A percentile compares a stretch with the other conserved stretches of the same genome.
phyloP scores from a whole-genome alignment of 331 rosid species.

The Quercus tomentella region DNA sequence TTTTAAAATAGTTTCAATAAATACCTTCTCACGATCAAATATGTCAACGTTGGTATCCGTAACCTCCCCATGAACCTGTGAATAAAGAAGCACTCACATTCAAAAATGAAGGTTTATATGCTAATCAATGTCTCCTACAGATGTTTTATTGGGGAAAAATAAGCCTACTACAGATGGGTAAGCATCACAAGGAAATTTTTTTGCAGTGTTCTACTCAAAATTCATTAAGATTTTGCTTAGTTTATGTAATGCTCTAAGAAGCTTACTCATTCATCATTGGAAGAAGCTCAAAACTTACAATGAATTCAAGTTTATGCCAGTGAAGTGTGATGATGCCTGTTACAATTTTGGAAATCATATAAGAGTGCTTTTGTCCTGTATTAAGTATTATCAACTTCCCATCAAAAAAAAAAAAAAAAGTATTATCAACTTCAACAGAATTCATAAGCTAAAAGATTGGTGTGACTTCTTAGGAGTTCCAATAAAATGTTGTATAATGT shows the following conservation, averaged over 20 bases:
- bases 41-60: constrained; percentile 70
- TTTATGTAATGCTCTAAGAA: background rate
- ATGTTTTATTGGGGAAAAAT: too few relatives aligned
- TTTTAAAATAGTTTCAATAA: constrained; percentile 69
- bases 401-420: too few relatives aligned
- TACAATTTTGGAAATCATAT: background rate
- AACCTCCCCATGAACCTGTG: constrained; percentile 93
- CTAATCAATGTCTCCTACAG: background rate
- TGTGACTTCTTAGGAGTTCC: background rate
- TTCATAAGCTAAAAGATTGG: background rate
- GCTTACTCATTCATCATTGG: background rate
- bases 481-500: constrained; percentile 1
- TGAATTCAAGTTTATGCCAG: background rate
- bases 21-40: constrained; percentile 90
- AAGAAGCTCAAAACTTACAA: background rate
- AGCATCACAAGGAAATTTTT: background rate
- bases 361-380: background rate
- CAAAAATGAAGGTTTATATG: constrained; percentile 6
- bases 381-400: background rate
- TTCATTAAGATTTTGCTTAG: background rate
- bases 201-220: background rate
- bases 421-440: background rate
- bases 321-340: background rate
- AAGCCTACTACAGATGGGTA: background rate
- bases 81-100: constrained; percentile 5